Percentiles rank a stretch among this genome's conserved stretches.
These are phyloP conservation scores for Strobilomyces echinocephalus DNA, from an alignment of 768 basidiomycete genomes.

Conservation along the genomic window DNA sequence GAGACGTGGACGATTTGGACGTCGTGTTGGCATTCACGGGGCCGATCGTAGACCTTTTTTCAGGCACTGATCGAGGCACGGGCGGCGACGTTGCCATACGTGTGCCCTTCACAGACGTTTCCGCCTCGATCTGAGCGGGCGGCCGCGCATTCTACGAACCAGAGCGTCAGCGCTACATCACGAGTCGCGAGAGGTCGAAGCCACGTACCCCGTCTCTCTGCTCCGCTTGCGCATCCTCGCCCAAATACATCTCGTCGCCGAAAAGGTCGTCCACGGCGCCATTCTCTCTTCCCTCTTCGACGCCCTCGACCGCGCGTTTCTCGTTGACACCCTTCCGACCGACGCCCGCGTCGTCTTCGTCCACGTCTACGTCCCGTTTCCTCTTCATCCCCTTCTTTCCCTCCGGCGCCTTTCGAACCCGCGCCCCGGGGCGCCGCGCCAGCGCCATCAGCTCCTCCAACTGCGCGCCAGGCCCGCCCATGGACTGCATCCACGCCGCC, in stretches of 20 bases:
- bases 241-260: background rate
- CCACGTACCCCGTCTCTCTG: background rate
- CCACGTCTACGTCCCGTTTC: conserved; percentile 4
- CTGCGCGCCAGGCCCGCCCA: conserved; percentile 21
- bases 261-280: background rate
- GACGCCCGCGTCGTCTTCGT: background rate
- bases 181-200: background rate
- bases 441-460: conserved; percentile 13
- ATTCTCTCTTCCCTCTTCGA: background rate
- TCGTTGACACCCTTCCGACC: too few species aligned
- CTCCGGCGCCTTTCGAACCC: conserved; percentile 9
- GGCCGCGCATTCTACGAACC: background rate
- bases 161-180: background rate
- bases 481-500: background rate
- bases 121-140: background rate
- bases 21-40: background rate
- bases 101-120: background rate
- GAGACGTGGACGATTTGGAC: background rate
- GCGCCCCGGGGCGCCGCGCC: conserved; percentile 12
- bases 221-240: background rate
- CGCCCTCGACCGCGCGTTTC: background rate
- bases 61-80: background rate
- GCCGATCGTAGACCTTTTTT: background rate
- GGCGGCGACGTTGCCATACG: background rate
- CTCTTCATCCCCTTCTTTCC: conserved; percentile 11